Evolutionary conservation across 352 stramenopile genomes (phyloP).

Genomic region (Globisporangium spiculum): DNA sequence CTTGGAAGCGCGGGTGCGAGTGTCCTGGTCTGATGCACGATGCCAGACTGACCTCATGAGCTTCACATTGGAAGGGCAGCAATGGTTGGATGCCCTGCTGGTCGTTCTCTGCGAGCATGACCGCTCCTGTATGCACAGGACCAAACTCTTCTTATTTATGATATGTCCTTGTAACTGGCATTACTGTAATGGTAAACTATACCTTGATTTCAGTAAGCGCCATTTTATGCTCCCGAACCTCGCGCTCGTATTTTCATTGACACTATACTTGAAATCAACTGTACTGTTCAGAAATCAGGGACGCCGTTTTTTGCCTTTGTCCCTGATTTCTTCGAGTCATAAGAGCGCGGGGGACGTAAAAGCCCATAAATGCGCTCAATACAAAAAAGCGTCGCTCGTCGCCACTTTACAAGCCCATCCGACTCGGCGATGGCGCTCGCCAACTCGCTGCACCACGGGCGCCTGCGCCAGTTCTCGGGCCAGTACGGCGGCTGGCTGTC

Average conservation of each 20-base stretch:
- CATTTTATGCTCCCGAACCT: too few relatives aligned
- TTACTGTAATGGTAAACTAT: too few relatives aligned
- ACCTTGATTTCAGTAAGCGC: too few relatives aligned
- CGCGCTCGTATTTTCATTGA: neutral
- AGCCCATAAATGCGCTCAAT: neutral
- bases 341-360: neutral
- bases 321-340: neutral
- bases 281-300: neutral
- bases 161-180: too few relatives aligned
- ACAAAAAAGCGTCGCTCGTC: neutral
- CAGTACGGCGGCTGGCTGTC: conserved; percentile 50
- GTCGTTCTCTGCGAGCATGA: too few relatives aligned
- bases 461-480: conserved; percentile 47
- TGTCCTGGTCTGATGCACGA: too few relatives aligned
- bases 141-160: too few relatives aligned
- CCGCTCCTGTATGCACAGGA: too few relatives aligned
- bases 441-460: conserved; percentile 41
- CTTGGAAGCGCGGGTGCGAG: too few relatives aligned
- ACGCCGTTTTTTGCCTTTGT: neutral
- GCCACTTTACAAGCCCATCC: neutral
- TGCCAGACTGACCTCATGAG: too few relatives aligned
- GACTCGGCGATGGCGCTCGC: conserved; percentile 16
- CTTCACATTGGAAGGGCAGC: too few relatives aligned
- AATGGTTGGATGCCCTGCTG: too few relatives aligned
- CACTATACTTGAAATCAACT: neutral